A percentile compares a stretch with the other conserved stretches of the same genome.
phyloP scores from a whole-genome alignment of 176 grass and related monocot species.

The Oryza meridionalis region DNA sequence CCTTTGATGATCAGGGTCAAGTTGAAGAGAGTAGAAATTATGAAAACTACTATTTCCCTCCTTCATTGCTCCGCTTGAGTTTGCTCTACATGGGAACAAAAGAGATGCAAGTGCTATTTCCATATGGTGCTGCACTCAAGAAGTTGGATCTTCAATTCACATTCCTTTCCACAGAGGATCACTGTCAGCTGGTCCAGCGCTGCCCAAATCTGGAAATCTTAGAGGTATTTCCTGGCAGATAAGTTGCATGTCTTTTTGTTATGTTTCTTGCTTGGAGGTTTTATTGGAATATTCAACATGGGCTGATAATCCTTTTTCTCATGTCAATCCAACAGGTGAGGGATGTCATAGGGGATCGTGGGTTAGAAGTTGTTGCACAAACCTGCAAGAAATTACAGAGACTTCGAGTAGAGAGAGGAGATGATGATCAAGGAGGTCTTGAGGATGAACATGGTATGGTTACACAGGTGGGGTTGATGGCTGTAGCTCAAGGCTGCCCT shows the following conservation, averaged over 20 bases:
- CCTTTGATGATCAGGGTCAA: conserved; percentile 66
- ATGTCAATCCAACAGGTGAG: conserved; percentile 62
- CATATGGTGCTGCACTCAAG: conserved; percentile 70
- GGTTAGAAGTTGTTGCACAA: conserved; percentile 78
- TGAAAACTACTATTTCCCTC: conserved; percentile 67
- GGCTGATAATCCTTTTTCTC: conserved; percentile 32
- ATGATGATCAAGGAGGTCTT: conserved; percentile 77
- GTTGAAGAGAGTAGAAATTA: conserved; percentile 50
- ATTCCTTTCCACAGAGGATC: conserved; percentile 84
- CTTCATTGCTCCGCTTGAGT: conserved; percentile 52
- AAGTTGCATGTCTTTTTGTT: conserved; percentile 15
- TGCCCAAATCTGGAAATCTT: conserved; percentile 89
- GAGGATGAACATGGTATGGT: conserved; percentile 87
- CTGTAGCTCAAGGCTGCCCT: conserved; percentile 76
- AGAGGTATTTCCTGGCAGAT: conserved; percentile 60
- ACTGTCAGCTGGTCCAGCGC: conserved; percentile 86
- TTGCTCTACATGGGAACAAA: conserved; percentile 75
- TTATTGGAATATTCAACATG: conserved; percentile 5
- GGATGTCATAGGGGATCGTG: conserved; percentile 90
- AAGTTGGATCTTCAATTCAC: conserved; percentile 94
- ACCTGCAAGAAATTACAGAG: conserved; percentile 94
- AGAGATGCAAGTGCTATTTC: conserved; percentile 79
- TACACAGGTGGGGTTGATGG: conserved; percentile 74
- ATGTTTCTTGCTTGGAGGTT: conserved; percentile 37
- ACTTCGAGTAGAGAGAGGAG: conserved; percentile 90